Base-by-base conservation (phyloP, 2,329 filamentous ascomycete species). In the Ophiostoma ulmi region DNA sequence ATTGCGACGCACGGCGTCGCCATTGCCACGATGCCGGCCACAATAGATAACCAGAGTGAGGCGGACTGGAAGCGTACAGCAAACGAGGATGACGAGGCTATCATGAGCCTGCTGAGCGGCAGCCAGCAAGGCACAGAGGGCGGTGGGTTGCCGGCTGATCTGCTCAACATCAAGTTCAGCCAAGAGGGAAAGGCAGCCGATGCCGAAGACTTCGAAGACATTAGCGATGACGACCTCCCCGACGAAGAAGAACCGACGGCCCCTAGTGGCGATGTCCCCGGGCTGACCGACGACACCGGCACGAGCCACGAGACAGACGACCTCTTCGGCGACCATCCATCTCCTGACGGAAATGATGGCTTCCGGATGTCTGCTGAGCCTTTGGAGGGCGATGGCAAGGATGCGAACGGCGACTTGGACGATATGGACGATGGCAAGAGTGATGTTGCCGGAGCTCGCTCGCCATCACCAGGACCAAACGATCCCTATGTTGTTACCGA, bases 201-300 rank as follows among this genome's bases (percentile, higher is more conserved):
- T 80, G 95, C 95, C 58, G 82, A 95, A 73, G 95, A 99, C 77
- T 99, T 85, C 63, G 83, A 95, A 73, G 94, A 99, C 77, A 98
- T 86, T 76, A 94, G 98, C 73, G 94, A 98, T 78, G 93, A 96
- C 77, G 94, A 97, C 73, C 85, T 97, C 8, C 91, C 93, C 13
- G 92, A 95, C 7, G 92, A 95, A 73, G 89, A 92, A 72, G 86
- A 89, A 70, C 80, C 73, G 20, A 61, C 70, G 3, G 70, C 69
- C 39, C 77, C 69, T 20, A 83, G 81, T 17, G 78, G 80, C 66
- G 83, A 87, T 70, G 77, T 84, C n/a, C 85, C 85, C 0, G 83
- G 82, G 13, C 77, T 87, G 38, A 86, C 14, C n/a, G 67, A 69
- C 20, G 44, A 38, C 52, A 13, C 35, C 11, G 52, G 67, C 67